Conservation (phyloP, 441 rosid genomes). For the Brassica balearica region DNA sequence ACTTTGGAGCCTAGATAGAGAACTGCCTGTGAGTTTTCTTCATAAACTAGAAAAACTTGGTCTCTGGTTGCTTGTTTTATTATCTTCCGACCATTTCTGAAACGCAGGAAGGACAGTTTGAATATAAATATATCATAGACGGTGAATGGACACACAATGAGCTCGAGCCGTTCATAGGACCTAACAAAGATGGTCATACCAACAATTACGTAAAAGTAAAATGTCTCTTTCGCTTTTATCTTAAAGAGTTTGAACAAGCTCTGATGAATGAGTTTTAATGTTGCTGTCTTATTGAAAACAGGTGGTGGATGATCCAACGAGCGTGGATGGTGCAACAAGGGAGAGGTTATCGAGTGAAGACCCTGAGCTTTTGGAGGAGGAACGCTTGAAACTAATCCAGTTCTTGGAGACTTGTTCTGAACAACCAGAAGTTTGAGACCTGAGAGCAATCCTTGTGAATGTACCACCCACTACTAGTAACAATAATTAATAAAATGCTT, state of each 20-base stretch:
- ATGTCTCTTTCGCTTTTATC: constrained; percentile 31
- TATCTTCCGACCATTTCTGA: constrained; percentile 21
- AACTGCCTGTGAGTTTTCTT: constrained; percentile 64
- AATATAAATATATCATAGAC: constrained; percentile 87
- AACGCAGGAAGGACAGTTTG: constrained; percentile 90
- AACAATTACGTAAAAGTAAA: constrained; percentile 78
- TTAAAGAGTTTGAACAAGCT: neutral
- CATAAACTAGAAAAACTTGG: neutral
- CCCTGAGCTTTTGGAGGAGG: constrained; percentile 66
- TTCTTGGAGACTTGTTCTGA: constrained; percentile 64
- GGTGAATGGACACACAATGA: constrained; percentile 79
- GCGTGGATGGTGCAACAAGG: constrained; percentile 49
- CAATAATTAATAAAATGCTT: constrained; percentile 24
- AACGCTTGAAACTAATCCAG: constrained; percentile 58
- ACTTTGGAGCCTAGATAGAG: constrained; percentile 71
- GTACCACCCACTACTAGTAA: neutral
- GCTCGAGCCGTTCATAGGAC: constrained; percentile 60
- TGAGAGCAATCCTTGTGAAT: too few species aligned
- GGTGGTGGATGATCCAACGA: constrained; percentile 57
- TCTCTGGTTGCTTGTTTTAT: constrained; percentile 4
- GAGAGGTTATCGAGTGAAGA: constrained; percentile 65
- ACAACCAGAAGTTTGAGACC: constrained; percentile 40
- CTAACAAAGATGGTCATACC: constrained; percentile 85
- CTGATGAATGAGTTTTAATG: constrained; percentile 3
- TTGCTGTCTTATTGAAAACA: constrained; percentile 31